Evolutionary conservation across 768 basidiomycete genomes (phyloP), one percentile per base, ranked within the genome.

Genomic region (Basidioascus undulatus): DNA sequence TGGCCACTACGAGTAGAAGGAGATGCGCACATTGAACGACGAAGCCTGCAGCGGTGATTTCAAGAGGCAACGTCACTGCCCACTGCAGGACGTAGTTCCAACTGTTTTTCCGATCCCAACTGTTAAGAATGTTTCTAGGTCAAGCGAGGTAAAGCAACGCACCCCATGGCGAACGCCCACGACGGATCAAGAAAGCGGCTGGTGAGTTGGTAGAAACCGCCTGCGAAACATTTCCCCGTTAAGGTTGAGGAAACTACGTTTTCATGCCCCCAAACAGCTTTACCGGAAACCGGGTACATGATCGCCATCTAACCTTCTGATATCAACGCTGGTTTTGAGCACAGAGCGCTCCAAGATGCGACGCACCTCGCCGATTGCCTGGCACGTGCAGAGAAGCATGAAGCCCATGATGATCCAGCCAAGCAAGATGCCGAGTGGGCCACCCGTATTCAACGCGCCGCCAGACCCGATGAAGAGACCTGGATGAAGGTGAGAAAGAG

Each of bases 21-120:
- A n/a, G n/a, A n/a, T n/a, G n/a, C n/a, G n/a, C n/a, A n/a, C n/a
- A n/a, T 43, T 69, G 68, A 6, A 84, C 60, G 15, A 82, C 73
- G 31, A 86, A 66, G 11, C 80, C 82, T 0, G 81, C 81, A 7
- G 80, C 83, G 6, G 76, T 79, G 24, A 87, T 66, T 52, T 86
- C 81, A 0, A 78, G 76, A 0, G 81, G 82, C 12, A 86, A 71
- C 0, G 75, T 76, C 20, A 82, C 74, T 2, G 79, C 78, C 55
- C 81, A 63, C 51, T 70, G 69, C 12, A 71, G 55, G 61, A 66
- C 82, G 53, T 83, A 84, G 53, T 82, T 82, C 79, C 79, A n/a
- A n/a, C n/a, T n/a, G n/a, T n/a, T n/a, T n/a, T n/a, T n/a, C n/a
- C n/a, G n/a, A n/a, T n/a, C n/a, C n/a, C n/a, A n/a, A n/a, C n/a